Evolutionary conservation across 192 early-diverging fungal genomes (phyloP), one percentile per base, ranked within the genome.

Genomic region (Coemansia sp.): DNA sequence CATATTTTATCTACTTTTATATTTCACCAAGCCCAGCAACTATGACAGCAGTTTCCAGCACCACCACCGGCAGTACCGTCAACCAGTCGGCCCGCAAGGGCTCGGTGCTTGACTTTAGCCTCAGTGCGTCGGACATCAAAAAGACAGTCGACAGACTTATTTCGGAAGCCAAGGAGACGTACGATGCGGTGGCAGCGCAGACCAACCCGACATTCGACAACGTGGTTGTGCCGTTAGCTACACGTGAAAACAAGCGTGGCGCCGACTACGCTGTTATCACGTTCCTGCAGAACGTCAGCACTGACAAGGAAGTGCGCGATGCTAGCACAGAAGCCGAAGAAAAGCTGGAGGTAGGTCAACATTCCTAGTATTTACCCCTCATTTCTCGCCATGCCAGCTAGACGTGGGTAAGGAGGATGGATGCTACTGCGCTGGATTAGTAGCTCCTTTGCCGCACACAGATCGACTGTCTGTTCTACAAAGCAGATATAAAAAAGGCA

Each of bases 301-400:
- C 76, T 27, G 81, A 88, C 55, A 82, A 81, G 62, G 80, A 68
- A 34, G 78, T 88, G 9, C 83, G 88, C 53, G 88, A 87, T 19
- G 88, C 88, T 21, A 80, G 85, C 23, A 82, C 82, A 34, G 83
- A 74, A 10, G 86, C 83, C 9, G 85, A 87, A 52, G 81, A 83
- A 46, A 66, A 62, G 25, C 78, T 83, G 51, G 84, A 89, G 39
- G 69, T 62, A 61, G 66, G 69, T 72, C 13, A 37, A 8, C n/a
- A 18, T 19, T 37, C 9, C 22, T 15, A 48, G 21, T 22, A 33
- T 33, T 30, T 9, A 11, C 19, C 23, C 1, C 46, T 48, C 46
- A 24, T 15, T 9, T 11, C 25, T 22, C 25, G 42, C 42, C 42
- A 30, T 30, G 27, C 27, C 27, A 5, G 27, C 4, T 7, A 30